phyloP scores from a whole-genome alignment of 2,329 filamentous ascomycete species.

The Didymella pomorum region DNA sequence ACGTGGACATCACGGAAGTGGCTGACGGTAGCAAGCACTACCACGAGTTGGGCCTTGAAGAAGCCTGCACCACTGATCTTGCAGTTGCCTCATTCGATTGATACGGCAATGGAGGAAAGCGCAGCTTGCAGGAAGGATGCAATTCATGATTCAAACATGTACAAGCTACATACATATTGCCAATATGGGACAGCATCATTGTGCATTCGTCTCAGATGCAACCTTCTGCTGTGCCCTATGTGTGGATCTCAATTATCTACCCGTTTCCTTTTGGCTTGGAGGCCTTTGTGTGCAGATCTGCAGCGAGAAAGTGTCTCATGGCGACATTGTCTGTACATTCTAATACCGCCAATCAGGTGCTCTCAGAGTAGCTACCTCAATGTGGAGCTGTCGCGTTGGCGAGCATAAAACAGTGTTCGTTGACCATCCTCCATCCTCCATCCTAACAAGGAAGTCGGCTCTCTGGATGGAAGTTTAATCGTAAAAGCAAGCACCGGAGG shows the following conservation, averaged over 20 bases:
- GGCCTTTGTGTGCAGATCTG: not conserved
- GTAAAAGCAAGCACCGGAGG: no score
- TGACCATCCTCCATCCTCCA: not conserved
- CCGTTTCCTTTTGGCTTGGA: slow-evolving; percentile 25
- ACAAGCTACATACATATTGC: slow-evolving; percentile 7
- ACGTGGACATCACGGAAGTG: slow-evolving; percentile 23
- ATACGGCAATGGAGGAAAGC: slow-evolving; percentile 34
- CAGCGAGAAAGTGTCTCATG: not conserved
- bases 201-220: slow-evolving; percentile 24
- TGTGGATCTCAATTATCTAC: slow-evolving; percentile 29
- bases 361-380: not conserved
- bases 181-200: slow-evolving; percentile 20
- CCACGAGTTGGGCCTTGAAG: slow-evolving; percentile 8
- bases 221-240: slow-evolving; percentile 28
- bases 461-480: not conserved
- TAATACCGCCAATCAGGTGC: not conserved
- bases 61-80: slow-evolving; percentile 8
- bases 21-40: slow-evolving; percentile 22
- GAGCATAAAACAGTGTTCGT: not conserved
- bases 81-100: not conserved
- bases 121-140: slow-evolving; percentile 28
- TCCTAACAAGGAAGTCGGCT: not conserved
- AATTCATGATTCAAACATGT: not conserved
- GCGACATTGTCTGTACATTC: not conserved
- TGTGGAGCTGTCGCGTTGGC: not conserved